Evolutionary conservation across 345 rosid species (phyloP).

Genomic region (Boechera divaricarpa): DNA sequence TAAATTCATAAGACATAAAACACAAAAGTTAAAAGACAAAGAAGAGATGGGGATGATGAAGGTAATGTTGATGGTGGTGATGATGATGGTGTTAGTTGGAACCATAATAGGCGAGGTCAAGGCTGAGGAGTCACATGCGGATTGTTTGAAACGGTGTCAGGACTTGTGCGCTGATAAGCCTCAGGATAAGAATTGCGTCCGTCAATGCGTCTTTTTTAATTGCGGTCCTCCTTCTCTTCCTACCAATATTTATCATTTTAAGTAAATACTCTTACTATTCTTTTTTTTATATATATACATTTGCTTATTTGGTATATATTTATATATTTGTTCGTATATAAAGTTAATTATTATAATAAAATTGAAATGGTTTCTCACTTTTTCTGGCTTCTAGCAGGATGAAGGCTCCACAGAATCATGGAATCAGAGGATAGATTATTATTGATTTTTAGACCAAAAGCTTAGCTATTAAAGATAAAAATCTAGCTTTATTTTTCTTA

Average conservation of each 20-base stretch:
- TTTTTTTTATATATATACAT: not conserved
- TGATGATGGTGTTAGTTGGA: constrained; percentile 30
- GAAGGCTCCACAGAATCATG: constrained; percentile 20
- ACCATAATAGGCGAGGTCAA: constrained; percentile 1
- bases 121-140: not conserved
- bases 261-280: constrained; percentile 10
- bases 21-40: not conserved
- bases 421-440: constrained; percentile 1
- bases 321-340: not conserved
- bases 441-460: not conserved
- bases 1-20: not conserved
- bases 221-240: constrained; percentile 32
- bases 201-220: constrained; percentile 26
- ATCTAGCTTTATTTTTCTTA: not conserved
- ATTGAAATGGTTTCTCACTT: not conserved
- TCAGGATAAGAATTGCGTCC: constrained; percentile 12
- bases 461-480: not conserved
- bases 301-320: not conserved
- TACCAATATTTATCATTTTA: constrained; percentile 9
- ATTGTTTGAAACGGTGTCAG: constrained; percentile 9
- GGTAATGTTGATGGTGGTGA: constrained; percentile 24
- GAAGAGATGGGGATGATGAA: constrained; percentile 13
- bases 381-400: constrained; percentile 13
- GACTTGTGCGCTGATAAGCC: not conserved
- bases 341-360: not conserved